Conservation (phyloP, 2,329 filamentous ascomycete genomes). For the Alternaria sp. region DNA sequence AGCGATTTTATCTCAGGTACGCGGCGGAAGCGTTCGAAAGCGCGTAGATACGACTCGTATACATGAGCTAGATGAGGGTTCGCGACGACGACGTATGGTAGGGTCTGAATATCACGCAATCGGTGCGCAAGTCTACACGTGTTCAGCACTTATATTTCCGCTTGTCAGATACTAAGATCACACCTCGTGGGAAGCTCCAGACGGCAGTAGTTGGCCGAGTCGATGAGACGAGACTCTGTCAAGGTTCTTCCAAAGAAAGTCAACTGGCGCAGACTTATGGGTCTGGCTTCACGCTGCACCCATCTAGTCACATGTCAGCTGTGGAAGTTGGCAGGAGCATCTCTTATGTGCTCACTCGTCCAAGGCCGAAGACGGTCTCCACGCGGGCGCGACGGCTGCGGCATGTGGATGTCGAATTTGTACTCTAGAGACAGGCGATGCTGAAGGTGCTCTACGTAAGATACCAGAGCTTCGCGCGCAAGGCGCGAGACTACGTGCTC, state of each 20-base stretch:
- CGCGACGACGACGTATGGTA: conserved; percentile 95
- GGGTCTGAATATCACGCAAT: conserved; percentile 93
- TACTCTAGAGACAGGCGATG: not conserved
- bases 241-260: conserved; percentile 96
- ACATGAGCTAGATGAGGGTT: conserved; percentile 93
- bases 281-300: conserved; percentile 88
- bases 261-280: conserved; percentile 94
- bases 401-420: conserved; percentile 28
- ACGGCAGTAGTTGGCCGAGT: conserved; percentile 96
- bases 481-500: conserved; percentile 7
- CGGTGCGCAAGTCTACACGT: conserved; percentile 79
- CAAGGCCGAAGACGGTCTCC: conserved; percentile 64
- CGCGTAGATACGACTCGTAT: conserved; percentile 94
- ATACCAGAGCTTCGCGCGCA: conserved; percentile 6
- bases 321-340: not conserved
- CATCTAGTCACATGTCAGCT: conserved; percentile 64
- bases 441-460: conserved; percentile 16
- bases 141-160: conserved; percentile 16
- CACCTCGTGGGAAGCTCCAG: conserved; percentile 88
- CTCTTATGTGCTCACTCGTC: conserved; percentile 59
- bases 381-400: conserved; percentile 57
- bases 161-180: not conserved
- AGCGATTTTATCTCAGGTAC: conserved; percentile 82
- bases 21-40: conserved; percentile 90
- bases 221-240: conserved; percentile 86